Conservation (phyloP, 2,329 filamentous ascomycete species). For the Cladophialophora immunda region DNA sequence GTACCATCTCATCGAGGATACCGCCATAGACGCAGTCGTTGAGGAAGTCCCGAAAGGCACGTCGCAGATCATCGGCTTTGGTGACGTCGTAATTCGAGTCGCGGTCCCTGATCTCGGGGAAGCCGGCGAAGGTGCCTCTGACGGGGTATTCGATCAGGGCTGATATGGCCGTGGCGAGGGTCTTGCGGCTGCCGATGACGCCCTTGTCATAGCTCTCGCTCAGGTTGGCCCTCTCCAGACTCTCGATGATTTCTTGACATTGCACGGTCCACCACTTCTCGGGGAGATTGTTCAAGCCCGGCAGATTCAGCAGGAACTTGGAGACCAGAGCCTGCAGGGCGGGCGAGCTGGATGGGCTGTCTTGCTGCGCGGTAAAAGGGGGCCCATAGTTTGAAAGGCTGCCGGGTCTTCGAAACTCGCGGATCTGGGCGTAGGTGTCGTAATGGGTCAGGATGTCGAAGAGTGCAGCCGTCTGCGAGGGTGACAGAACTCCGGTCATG, state of each 20-base stretch:
- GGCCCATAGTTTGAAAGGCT: constrained; percentile 74
- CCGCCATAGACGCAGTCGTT: constrained; percentile 73
- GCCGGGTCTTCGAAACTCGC: constrained; percentile 72
- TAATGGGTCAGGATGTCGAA: constrained; percentile 64
- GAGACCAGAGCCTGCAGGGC: constrained; percentile 74
- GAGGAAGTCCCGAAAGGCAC: constrained; percentile 73
- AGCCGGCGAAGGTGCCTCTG: constrained; percentile 71
- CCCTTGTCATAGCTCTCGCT: constrained; percentile 87
- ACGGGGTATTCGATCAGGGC: constrained; percentile 74
- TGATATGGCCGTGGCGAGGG: constrained; percentile 75
- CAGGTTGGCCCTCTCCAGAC: constrained; percentile 72
- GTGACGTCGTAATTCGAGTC: constrained; percentile 63
- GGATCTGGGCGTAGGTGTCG: constrained; percentile 71
- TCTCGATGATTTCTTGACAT: constrained; percentile 66
- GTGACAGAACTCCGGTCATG: constrained; percentile 47
- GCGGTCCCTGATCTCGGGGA: constrained; percentile 49
- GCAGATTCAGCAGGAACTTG: constrained; percentile 70
- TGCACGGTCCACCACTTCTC: constrained; percentile 72
- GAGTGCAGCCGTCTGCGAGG: constrained; percentile 59
- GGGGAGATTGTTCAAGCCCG: constrained; percentile 70
- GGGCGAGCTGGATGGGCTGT: constrained; percentile 64
- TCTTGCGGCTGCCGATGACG: constrained; percentile 76
- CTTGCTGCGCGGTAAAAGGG: constrained; percentile 63
- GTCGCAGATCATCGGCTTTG: constrained; percentile 67
- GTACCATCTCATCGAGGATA: constrained; percentile 71